Base-by-base conservation (phyloP, 345 rosid species). In the Melaleuca quinquenervia region DNA sequence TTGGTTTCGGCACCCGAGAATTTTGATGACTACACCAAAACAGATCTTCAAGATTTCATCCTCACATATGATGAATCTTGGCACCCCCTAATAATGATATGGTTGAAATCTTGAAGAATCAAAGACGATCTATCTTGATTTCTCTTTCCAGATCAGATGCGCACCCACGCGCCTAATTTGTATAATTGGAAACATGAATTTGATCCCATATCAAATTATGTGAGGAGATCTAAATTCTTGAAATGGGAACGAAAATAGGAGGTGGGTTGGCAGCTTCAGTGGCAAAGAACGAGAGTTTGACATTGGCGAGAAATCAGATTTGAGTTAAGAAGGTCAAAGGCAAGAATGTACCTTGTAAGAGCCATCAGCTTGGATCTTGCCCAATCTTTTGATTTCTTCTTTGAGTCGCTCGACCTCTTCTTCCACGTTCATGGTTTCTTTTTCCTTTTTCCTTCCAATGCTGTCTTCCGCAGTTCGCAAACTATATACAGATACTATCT, bases 361-460 rank as follows among this genome's bases (percentile, higher is more conserved):
- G 60, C 98, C 99, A 94, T 96, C 98, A 27, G 95, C 85, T 83
- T 93, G 96, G 88, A 87, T 85, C 87, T 89, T 91, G 84, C 98
- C 98, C 21, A 95, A 94, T 89, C 98, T 92, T 51, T 92, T 93
- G 88, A 96, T 96, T 91, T 96, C 99, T 86, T 93, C 96, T 88
- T 91, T 93, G 85, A 97, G 97, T 85, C 95, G 90, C 88, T 86
- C 92, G 18, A 96, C 93, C 90, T 97, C 99, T 89, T 96, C 98
- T 70, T 93, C 98, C 62, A 97, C 98, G 87, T 95, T 96, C 99
- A 97, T 95, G 84, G 89, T 87, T 86, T 88, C 78, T 75, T 29
- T 75, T 82, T 85, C 70, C 64, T n/a, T 76, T 52, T 14, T 50
- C 12, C 55, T 14, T 51, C 44, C 11, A 41, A 29, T 45, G 32